Base-by-base conservation (phyloP, 192 early-diverging fungal species). In the Globomyces pollinis-pini region DNA sequence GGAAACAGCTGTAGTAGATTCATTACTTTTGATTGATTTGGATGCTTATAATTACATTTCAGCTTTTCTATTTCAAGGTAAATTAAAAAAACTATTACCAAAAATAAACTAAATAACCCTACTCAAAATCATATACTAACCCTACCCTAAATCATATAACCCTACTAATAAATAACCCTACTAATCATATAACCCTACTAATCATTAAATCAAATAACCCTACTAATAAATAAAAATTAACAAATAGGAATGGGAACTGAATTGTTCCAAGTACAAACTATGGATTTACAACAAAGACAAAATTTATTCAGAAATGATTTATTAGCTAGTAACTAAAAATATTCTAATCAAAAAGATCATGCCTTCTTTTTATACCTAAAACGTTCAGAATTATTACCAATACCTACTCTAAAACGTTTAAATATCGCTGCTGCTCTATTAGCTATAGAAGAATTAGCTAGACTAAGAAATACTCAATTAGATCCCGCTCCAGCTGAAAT, bases 21-120 rank as follows among this genome's bases (percentile, higher is more conserved):
- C 44, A 7, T 8, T 55, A n/a, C 31, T 34, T 9, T 20, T 55
- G 16, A 55, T 55, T 24, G 53, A 55, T 55, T 23, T 55, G 23
- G 53, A 55, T 28, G 53, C 53, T 21, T 55, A 55, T 31, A 55
- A 55, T 16, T 55, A 38, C 33, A 36, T 55, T 11, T 55, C 35
- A 5, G 28, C 53, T 34, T 35, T 41, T 23, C 23, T 55, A 18
- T 55, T 55, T 41, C 29, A 55, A 38, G 53, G 53, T 47, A n/a
- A n/a, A n/a, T n/a, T n/a, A n/a, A n/a, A n/a, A n/a, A n/a, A 39
- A 39, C 15, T 39, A 20, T 15, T 39, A 20, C 38, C 38, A 20
- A 39, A 20, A 15, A 15, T 20, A 39, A 20, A 39, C 15, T 39
- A 39, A 20, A n/a, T 15, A 15, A 39, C 15, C 38, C 20, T 39